A percentile compares a stretch with the other conserved stretches of the same genome.
Evolutionary conservation across 2,329 filamentous ascomycete species (phyloP).

Genomic region (Penicillium sp.): DNA sequence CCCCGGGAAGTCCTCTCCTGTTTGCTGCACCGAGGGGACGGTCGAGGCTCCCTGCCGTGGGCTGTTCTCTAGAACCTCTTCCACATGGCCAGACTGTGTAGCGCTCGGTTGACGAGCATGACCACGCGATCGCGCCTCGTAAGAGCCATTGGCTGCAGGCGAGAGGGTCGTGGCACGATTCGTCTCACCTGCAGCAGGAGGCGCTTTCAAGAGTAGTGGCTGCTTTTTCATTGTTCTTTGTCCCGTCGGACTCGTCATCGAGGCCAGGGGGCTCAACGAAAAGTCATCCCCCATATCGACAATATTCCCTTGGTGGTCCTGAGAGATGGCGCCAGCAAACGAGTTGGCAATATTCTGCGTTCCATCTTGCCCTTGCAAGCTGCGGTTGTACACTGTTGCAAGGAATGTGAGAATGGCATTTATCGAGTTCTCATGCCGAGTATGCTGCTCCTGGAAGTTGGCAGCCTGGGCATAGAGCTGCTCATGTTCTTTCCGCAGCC

Average conservation of each 20-base stretch:
- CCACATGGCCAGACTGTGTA: constrained; percentile 38
- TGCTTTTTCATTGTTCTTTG: constrained; percentile 47
- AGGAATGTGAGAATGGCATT: constrained; percentile 98
- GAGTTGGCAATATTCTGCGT: constrained; percentile 78
- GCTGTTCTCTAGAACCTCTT: constrained; percentile 46
- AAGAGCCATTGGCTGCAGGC: constrained; percentile 33
- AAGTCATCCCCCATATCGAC: constrained; percentile 61
- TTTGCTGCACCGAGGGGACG: constrained; percentile 20
- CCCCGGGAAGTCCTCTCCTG: constrained; percentile 30
- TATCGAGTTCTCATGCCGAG: constrained; percentile 96
- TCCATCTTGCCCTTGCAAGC: constrained; percentile 76
- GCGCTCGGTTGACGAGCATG: constrained; percentile 33
- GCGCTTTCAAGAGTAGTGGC: constrained; percentile 48
- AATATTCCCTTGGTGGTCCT: constrained; percentile 56
- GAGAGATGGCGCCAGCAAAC: constrained; percentile 71
- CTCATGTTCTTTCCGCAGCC: constrained; percentile 79
- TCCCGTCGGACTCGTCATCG: constrained; percentile 35
- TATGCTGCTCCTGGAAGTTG: constrained; percentile 85
- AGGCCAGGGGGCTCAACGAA: constrained; percentile 35
- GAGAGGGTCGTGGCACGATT: constrained; percentile 39
- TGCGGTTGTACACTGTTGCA: constrained; percentile 93
- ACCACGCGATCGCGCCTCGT: constrained; percentile 30
- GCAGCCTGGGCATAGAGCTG: constrained; percentile 83
- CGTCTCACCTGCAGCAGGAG: constrained; percentile 30
- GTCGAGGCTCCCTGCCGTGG: constrained; percentile 26